Evolutionary conservation across 108 stramenopile species (phyloP), one percentile per base, ranked within the genome.

Genomic region (Cafeteria roenbergensis): DNA sequence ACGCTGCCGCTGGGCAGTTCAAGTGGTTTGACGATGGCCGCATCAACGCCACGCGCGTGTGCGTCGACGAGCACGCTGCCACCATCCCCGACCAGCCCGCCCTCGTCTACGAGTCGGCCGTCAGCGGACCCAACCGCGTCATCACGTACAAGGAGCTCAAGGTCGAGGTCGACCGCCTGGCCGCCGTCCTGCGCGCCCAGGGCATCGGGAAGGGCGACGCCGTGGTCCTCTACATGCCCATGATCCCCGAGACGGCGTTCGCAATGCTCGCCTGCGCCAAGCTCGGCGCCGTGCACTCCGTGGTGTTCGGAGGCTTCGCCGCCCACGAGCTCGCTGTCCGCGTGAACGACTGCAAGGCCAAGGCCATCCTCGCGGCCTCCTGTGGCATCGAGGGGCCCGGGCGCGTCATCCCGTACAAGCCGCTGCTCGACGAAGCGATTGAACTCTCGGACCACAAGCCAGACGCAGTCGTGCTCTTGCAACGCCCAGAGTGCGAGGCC

Each of bases 291-390:
- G 69, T 87, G 27, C 89, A 90, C 65, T 75, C 73, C 34, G 89
- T 90, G 27, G 89, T 90, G 4, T 90, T 88, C 76, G 89, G 86
- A 31, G 89, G 87, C 22, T 90, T 90, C 70, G 84, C 89, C 24
- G 62, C 85, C 0, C 68, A 68, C 26, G 87, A 86, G 64, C 67
- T 90, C 38, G 77, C 85, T 9, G 65, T 61, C 54, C 66, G 89
- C 25, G 87, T 90, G 62, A 62, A 77, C 51, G 81, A 85, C 69
- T 79, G 70, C n/a, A 53, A 68, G 37, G 84, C 88, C 14, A 85
- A 84, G 73, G 77, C 83, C 34, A 70, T 90, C 51, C 65, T 90
- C 50, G 62, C 86, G 17, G 82, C 86, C 9, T 71, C 79, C 17
- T 80, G 72, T 59, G 84, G 84, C 9, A 58, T 86, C 50, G 80